Evolutionary conservation across 768 basidiomycete species (phyloP).

Genomic region (Gelatoporia subvermispora): DNA sequence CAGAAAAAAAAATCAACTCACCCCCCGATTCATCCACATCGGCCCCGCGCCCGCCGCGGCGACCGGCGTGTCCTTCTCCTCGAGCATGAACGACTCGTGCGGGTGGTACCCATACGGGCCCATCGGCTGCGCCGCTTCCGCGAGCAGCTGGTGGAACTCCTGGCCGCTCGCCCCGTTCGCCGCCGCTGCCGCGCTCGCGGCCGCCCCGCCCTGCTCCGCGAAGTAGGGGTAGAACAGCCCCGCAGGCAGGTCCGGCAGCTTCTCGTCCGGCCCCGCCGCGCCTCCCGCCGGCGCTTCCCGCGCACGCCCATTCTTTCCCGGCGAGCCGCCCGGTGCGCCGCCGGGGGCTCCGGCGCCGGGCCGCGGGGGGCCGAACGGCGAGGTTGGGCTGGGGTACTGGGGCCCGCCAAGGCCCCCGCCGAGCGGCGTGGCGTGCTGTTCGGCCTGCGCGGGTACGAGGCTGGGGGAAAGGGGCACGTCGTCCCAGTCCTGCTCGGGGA

Average conservation of each 20-base stretch:
- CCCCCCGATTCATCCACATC: constrained; percentile 34
- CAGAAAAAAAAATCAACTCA: not conserved
- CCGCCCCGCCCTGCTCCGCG: constrained; percentile 42
- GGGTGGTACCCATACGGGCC: constrained; percentile 51
- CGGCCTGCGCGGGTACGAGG: constrained; percentile 1
- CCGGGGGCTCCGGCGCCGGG: constrained; percentile 22
- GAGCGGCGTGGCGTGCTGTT: constrained; percentile 12
- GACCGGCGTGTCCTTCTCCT: constrained; percentile 48
- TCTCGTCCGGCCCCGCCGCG: constrained; percentile 13
- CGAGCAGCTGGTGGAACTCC: constrained; percentile 53
- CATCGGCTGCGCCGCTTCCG: constrained; percentile 55
- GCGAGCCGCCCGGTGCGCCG: constrained; percentile 14
- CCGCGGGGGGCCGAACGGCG: constrained; percentile 30
- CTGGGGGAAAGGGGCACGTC: constrained; percentile 26
- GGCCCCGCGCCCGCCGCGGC: constrained; percentile 18
- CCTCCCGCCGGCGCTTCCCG: not conserved
- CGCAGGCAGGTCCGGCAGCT: constrained; percentile 62
- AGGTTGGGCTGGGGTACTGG: constrained; percentile 13
- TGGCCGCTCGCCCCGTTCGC: constrained; percentile 5
- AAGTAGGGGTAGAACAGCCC: constrained; percentile 77
- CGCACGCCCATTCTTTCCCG: constrained; percentile 8
- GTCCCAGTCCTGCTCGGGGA: constrained; percentile 44
- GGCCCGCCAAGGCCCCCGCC: constrained; percentile 8
- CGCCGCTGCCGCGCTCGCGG: constrained; percentile 10
- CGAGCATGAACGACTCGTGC: constrained; percentile 63